Evolutionary conservation across 1,284 basidiomycete genomes (phyloP).

Genomic region (Coniferiporia weirii): DNA sequence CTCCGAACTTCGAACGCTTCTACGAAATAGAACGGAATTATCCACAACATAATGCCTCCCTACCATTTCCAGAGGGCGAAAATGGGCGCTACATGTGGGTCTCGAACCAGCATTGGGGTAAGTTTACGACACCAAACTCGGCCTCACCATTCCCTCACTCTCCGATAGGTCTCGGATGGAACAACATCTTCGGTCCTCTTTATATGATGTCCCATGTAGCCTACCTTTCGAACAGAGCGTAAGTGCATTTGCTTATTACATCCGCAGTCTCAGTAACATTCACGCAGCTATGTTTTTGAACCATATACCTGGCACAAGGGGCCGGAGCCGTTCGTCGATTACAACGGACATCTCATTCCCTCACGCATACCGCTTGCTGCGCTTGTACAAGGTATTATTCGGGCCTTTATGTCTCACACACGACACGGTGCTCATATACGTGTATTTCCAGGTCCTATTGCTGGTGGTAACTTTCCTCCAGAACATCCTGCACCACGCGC

Average conservation of each 20-base stretch:
- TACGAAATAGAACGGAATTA: constrained; percentile 15
- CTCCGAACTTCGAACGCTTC: constrained; percentile 7
- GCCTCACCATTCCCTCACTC: not conserved
- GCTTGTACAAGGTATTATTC: constrained; percentile 12
- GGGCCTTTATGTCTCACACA: not conserved
- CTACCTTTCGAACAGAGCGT: constrained; percentile 19
- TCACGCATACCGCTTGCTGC: constrained; percentile 19
- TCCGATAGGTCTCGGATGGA: constrained; percentile 8
- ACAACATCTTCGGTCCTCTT: constrained; percentile 7
- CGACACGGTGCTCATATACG: no score
- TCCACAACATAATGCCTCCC: constrained; percentile 19
- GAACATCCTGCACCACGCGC: constrained; percentile 14
- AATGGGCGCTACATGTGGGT: constrained; percentile 17
- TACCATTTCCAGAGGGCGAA: constrained; percentile 20
- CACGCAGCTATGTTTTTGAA: constrained; percentile 15
- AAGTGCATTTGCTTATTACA: not conserved
- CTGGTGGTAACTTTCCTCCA: constrained; percentile 13
- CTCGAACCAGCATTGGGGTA: constrained; percentile 17
- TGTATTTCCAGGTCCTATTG: constrained; percentile 15
- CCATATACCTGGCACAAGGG: constrained; percentile 15
- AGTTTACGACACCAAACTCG: not conserved
- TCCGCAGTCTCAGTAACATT: not conserved
- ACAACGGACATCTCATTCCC: constrained; percentile 15
- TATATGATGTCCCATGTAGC: constrained; percentile 17
- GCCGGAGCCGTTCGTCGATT: constrained; percentile 5